Evolutionary conservation across 805 yeast genomes (phyloP).

Genomic region (Candida maesae): DNA sequence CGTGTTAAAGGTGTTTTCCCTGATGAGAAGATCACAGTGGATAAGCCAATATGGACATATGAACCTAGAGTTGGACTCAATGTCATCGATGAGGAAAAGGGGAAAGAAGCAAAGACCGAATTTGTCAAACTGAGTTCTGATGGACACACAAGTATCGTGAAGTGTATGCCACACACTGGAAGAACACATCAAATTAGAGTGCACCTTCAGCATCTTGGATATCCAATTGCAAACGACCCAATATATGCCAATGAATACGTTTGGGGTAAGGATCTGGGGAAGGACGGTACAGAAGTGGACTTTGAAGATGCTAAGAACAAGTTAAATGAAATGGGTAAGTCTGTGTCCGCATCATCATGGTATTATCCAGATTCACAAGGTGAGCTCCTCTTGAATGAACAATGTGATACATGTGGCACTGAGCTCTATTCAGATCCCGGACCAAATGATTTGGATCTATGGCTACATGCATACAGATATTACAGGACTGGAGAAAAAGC

Average conservation of each 20-base stretch:
- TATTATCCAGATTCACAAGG: slow-evolving; percentile 39
- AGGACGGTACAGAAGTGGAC: slow-evolving; percentile 45
- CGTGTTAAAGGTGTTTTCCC: slow-evolving; percentile 88
- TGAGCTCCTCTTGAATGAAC: slow-evolving; percentile 55
- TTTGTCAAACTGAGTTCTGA: slow-evolving; percentile 38
- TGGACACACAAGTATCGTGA: slow-evolving; percentile 57
- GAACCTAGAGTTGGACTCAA: slow-evolving; percentile 64
- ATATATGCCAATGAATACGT: slow-evolving; percentile 71
- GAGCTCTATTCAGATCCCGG: slow-evolving; percentile 86
- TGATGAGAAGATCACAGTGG: slow-evolving; percentile 48
- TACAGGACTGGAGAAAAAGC: slow-evolving; percentile 43
- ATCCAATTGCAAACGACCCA: slow-evolving; percentile 91
- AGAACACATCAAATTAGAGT: slow-evolving; percentile 95
- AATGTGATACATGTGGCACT: slow-evolving; percentile 63
- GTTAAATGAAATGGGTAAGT: slow-evolving; percentile 68
- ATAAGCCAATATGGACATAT: slow-evolving; percentile 62
- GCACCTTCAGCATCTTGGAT: slow-evolving; percentile 84
- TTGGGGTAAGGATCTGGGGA: slow-evolving; percentile 81
- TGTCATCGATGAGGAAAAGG: slow-evolving; percentile 42
- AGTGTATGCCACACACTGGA: slow-evolving; percentile 86
- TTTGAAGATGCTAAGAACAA: slow-evolving; percentile 42
- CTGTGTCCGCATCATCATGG: slow-evolving; percentile 44
- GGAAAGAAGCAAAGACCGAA: slow-evolving; percentile 68
- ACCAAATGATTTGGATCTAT: slow-evolving; percentile 77
- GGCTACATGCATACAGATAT: slow-evolving; percentile 89